A percentile compares a stretch with the other conserved stretches of the same genome.
These are phyloP conservation scores for Aspergillus nomiae DNA, from an alignment of 2,329 filamentous ascomycete species.

Conservation along the genomic window DNA sequence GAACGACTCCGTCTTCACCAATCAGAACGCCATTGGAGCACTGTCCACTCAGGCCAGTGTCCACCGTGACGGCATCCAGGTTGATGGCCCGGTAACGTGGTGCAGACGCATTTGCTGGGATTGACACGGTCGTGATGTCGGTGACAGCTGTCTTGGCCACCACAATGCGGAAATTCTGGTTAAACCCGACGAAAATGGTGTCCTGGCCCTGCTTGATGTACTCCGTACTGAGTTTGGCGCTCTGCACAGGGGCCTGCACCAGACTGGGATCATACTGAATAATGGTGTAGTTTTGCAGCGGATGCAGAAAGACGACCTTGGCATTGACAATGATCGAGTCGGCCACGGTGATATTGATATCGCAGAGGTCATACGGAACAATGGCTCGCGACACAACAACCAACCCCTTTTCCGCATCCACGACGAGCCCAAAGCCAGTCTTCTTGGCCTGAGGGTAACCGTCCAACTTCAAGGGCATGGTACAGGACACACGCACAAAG, in stretches of 20 bases:
- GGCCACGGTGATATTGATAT: slow-evolving; percentile 93
- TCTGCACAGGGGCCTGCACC: slow-evolving; percentile 91
- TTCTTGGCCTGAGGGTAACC: slow-evolving; percentile 95
- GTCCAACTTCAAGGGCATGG: slow-evolving; percentile 93
- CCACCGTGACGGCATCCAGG: slow-evolving; percentile 93
- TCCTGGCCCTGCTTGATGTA: slow-evolving; percentile 90
- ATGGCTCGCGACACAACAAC: slow-evolving; percentile 93
- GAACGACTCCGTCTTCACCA: slow-evolving; percentile 85
- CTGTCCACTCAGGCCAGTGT: slow-evolving; percentile 86
- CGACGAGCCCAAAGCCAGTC: slow-evolving; percentile 94
- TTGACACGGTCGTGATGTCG: slow-evolving; percentile 94
- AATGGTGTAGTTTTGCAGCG: slow-evolving; percentile 94
- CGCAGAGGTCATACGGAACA: slow-evolving; percentile 93
- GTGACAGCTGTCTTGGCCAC: slow-evolving; percentile 93
- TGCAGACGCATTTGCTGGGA: slow-evolving; percentile 88
- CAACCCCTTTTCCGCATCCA: slow-evolving; percentile 93
- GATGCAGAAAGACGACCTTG: slow-evolving; percentile 94
- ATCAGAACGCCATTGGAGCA: slow-evolving; percentile 94
- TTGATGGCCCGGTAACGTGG: slow-evolving; percentile 94
- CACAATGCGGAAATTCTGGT: slow-evolving; percentile 90
- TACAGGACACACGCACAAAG: slow-evolving; percentile 90
- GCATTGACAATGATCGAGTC: slow-evolving; percentile 94
- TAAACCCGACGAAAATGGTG: slow-evolving; percentile 98
- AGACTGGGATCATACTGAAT: slow-evolving; percentile 91
- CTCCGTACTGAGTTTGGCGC: slow-evolving; percentile 77